Evolutionary conservation across 805 yeast species (phyloP).

Genomic region (Ogataea ganodermae): DNA sequence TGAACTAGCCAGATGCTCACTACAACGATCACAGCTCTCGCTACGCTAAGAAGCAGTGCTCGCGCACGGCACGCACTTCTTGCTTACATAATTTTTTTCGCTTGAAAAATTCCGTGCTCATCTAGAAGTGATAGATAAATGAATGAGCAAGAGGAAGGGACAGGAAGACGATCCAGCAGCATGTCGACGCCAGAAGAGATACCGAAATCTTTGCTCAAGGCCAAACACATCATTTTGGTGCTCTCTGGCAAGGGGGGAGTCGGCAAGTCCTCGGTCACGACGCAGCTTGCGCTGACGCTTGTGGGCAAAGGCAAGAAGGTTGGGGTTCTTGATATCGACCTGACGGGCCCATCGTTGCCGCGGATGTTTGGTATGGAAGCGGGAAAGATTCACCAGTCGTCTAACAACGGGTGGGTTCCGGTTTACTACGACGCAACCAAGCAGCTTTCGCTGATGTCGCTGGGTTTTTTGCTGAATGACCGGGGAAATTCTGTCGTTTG

Average conservation of each 20-base stretch:
- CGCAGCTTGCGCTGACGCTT: constrained; percentile 86
- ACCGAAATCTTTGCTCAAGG: constrained; percentile 40
- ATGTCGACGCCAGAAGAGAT: constrained; percentile 23
- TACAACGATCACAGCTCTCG: too few species aligned
- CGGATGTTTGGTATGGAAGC: constrained; percentile 92
- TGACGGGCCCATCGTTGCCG: constrained; percentile 96
- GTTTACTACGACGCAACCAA: constrained; percentile 53
- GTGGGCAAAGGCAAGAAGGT: constrained; percentile 72
- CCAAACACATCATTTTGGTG: constrained; percentile 77
- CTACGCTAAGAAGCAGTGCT: too few species aligned
- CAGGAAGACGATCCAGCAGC: constrained; percentile 8
- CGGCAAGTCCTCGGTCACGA: constrained; percentile 94
- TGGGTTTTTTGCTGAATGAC: constrained; percentile 83
- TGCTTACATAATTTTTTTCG: background rate
- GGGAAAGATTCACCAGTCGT: constrained; percentile 76
- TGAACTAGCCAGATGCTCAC: too few species aligned
- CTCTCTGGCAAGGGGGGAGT: constrained; percentile 97
- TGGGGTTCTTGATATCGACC: constrained; percentile 93
- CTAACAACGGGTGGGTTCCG: constrained; percentile 95
- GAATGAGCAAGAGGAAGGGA: background rate
- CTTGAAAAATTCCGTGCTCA: too few species aligned
- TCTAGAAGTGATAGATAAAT: too few species aligned
- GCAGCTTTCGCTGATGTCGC: constrained; percentile 71
- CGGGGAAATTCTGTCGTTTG: constrained; percentile 92
- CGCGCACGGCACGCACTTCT: too few species aligned